A percentile compares a stretch with the other conserved stretches of the same genome.
Conservation (phyloP, 208 protist species). For the Acanthamoeba sp. region DNA sequence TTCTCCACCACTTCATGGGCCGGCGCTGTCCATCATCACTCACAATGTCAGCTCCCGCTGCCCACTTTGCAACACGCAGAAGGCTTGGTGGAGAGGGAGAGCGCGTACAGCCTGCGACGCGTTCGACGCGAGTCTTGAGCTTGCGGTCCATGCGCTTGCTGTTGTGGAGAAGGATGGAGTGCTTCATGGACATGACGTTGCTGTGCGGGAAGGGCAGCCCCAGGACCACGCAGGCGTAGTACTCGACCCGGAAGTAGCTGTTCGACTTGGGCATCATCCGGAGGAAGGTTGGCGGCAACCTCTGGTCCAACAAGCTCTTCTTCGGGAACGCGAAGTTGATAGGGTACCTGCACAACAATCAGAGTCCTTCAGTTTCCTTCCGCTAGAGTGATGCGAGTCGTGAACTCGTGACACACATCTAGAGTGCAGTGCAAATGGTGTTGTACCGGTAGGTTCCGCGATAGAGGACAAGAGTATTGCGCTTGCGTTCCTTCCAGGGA, state of each 20-base stretch:
- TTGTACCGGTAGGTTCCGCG: neutral
- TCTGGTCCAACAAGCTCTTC: neutral
- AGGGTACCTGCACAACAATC: neutral
- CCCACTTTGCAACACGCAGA: no score
- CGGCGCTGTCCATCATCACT: neutral
- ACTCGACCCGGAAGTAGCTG: slow-evolving; percentile 46
- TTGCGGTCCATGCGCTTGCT: slow-evolving; percentile 50
- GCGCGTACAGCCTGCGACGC: neutral
- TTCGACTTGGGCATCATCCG: slow-evolving; percentile 22
- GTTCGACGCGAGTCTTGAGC: slow-evolving; percentile 25
- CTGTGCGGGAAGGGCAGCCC: slow-evolving; percentile 37
- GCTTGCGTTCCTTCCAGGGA: slow-evolving; percentile 32
- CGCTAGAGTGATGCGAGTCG: no score
- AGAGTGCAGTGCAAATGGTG: neutral
- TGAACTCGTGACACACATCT: no score
- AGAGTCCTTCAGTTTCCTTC: no score
- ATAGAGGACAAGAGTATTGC: neutral
- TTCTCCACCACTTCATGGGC: slow-evolving; percentile 12
- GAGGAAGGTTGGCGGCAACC: slow-evolving; percentile 27
- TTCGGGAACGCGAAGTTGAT: slow-evolving; percentile 11
- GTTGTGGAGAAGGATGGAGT: slow-evolving; percentile 17
- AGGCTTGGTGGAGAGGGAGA: no score
- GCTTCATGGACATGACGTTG: slow-evolving; percentile 48
- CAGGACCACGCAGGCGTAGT: slow-evolving; percentile 1
- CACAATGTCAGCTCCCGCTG: no score